phyloP scores from a whole-genome alignment of 768 basidiomycete species.

The Termitomyces sp. region DNA sequence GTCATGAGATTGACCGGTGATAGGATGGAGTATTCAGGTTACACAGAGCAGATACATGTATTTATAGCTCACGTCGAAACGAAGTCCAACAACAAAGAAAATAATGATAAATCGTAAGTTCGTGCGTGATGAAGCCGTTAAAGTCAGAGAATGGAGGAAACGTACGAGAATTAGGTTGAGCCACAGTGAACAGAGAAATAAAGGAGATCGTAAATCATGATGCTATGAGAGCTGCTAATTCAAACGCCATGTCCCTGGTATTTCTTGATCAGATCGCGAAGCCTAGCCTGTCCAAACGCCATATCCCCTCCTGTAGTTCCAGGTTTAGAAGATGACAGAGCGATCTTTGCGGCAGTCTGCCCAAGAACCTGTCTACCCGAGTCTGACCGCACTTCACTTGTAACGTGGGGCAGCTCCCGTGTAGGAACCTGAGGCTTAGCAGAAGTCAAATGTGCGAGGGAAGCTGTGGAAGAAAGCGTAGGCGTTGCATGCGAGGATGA shows the following conservation, averaged over 20 bases:
- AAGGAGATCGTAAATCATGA: constrained; percentile 2
- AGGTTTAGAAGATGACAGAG: constrained; percentile 21
- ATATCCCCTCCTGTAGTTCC: constrained; percentile 37
- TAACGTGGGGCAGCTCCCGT: constrained; percentile 31
- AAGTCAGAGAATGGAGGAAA: not conserved
- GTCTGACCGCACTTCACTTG: constrained; percentile 23
- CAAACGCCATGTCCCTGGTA: constrained; percentile 46
- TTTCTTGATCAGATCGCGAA: constrained; percentile 78
- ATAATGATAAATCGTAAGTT: constrained; percentile 15
- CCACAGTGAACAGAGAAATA: not conserved
- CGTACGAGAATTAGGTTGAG: not conserved
- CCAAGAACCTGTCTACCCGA: constrained; percentile 1
- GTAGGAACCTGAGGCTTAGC: constrained; percentile 15
- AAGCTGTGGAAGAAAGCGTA: constrained; percentile 71
- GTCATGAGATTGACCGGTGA: not conserved
- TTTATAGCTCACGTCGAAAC: not conserved
- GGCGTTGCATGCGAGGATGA: constrained; percentile 73
- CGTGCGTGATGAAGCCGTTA: not conserved
- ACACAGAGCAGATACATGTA: not conserved
- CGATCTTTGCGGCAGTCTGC: constrained; percentile 11
- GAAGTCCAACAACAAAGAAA: not conserved
- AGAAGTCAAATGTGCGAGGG: constrained; percentile 50
- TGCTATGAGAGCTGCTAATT: not conserved
- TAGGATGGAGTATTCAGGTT: not conserved
- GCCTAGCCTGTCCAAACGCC: constrained; percentile 71